These are phyloP conservation scores for Hypoxylon crocopeplum DNA, from an alignment of 495 filamentous ascomycete species.

Conservation along the genomic window DNA sequence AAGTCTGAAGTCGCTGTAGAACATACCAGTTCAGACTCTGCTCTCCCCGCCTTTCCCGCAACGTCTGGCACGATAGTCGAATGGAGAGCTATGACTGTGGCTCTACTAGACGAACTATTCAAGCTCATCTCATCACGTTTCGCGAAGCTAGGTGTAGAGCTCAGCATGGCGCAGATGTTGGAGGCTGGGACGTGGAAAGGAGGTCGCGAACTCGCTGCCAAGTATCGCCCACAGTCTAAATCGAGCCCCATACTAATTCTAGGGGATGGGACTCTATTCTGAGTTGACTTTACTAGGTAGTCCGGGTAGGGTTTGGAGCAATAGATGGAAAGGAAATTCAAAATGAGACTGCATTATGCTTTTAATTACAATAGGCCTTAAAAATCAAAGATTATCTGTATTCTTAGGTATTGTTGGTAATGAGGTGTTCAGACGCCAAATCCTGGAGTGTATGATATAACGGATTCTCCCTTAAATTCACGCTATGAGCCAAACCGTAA, in stretches of 20 bases:
- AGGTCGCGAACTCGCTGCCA: slow-evolving; percentile 91
- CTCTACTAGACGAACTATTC: slow-evolving; percentile 68
- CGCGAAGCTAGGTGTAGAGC: slow-evolving; percentile 64
- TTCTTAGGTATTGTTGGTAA: no score
- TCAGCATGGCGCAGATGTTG: slow-evolving; percentile 83
- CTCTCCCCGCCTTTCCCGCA: slow-evolving; percentile 43
- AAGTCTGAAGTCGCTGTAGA: slow-evolving; percentile 59
- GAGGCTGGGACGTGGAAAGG: slow-evolving; percentile 95
- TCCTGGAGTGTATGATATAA: no score
- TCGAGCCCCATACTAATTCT: slow-evolving; percentile 95
- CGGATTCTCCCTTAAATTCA: no score
- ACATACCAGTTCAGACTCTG: background rate
- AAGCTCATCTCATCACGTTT: background rate
- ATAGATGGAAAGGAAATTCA: no score
- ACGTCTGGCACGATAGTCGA: slow-evolving; percentile 82
- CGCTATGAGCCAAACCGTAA: no score
- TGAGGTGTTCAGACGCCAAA: no score
- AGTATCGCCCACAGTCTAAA: slow-evolving; percentile 92
- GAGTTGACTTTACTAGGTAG: slow-evolving; percentile 29
- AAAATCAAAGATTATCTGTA: no score
- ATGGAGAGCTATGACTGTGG: slow-evolving; percentile 81
- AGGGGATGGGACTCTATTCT: slow-evolving; percentile 95
- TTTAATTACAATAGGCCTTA: no score
- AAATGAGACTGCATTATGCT: no score
- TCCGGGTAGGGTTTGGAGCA: no score